These are phyloP conservation scores for Diutina scorzettiae DNA, from an alignment of 1,139 yeast species.

Conservation along the genomic window DNA sequence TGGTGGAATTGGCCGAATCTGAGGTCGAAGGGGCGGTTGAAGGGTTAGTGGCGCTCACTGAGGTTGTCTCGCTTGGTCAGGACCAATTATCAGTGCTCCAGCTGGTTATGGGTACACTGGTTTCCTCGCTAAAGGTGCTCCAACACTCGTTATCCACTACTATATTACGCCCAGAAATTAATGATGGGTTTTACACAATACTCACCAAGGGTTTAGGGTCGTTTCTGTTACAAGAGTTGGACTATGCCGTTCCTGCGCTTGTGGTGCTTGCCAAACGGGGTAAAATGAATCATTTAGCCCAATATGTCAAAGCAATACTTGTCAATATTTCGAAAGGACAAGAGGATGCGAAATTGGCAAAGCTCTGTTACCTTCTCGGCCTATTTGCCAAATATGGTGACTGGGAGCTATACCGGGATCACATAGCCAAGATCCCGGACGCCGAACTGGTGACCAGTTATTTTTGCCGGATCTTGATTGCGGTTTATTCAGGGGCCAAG, in stretches of 20 bases:
- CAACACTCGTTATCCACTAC: neutral
- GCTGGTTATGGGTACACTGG: slow-evolving; percentile 1
- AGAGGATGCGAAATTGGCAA: neutral
- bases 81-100: neutral
- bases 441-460: slow-evolving; percentile 2
- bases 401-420: neutral
- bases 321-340: neutral
- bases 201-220: neutral
- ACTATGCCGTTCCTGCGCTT: neutral
- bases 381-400: neutral
- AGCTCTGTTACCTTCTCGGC: neutral
- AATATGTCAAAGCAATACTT: neutral
- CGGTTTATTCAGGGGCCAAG: neutral
- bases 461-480: neutral
- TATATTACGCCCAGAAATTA: neutral
- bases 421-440: neutral
- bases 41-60: neutral
- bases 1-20: neutral
- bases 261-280: neutral
- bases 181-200: neutral
- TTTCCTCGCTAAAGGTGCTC: neutral
- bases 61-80: neutral
- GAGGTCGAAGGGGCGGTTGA: neutral
- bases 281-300: neutral
- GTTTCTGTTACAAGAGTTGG: neutral